Evolutionary conservation across 768 basidiomycete species (phyloP).

Genomic region (Boletus edulis): DNA sequence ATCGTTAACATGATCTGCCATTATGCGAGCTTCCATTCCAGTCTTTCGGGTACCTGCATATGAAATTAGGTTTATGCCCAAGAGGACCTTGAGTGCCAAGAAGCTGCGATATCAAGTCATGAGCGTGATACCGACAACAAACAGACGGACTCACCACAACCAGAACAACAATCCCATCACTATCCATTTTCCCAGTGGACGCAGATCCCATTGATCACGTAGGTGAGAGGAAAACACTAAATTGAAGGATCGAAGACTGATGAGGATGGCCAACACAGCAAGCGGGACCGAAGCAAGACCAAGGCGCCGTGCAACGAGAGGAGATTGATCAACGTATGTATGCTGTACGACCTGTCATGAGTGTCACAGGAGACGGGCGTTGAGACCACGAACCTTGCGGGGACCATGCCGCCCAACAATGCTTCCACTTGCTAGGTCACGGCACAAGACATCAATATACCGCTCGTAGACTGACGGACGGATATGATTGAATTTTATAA

Average conservation of each 20-base stretch:
- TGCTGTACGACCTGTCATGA: constrained; percentile 46
- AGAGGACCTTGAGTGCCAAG: constrained; percentile 86
- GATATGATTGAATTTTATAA: constrained; percentile 99
- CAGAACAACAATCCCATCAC: constrained; percentile 69
- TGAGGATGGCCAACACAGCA: constrained; percentile 76
- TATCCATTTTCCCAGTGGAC: constrained; percentile 55
- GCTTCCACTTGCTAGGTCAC: constrained; percentile 82
- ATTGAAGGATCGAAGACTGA: constrained; percentile 68
- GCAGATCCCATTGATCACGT: constrained; percentile 39
- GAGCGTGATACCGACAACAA: not conserved
- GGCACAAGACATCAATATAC: constrained; percentile 93
- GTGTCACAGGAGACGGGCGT: not conserved
- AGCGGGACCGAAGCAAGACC: constrained; percentile 94
- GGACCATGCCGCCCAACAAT: constrained; percentile 64
- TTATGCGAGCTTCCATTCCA: constrained; percentile 75
- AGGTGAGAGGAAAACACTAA: constrained; percentile 53
- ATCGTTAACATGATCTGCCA: constrained; percentile 77
- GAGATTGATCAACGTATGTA: constrained; percentile 93
- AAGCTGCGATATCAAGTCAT: constrained; percentile 43
- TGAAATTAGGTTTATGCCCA: constrained; percentile 83
- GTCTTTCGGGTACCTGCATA: constrained; percentile 74
- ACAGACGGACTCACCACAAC: constrained; percentile 69
- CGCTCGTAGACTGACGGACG: constrained; percentile 93
- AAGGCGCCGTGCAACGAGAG: constrained; percentile 87
- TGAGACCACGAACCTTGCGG: constrained; percentile 53